Base-by-base conservation (phyloP, 441 rosid genomes). In the Dalechampia spathulata region DNA sequence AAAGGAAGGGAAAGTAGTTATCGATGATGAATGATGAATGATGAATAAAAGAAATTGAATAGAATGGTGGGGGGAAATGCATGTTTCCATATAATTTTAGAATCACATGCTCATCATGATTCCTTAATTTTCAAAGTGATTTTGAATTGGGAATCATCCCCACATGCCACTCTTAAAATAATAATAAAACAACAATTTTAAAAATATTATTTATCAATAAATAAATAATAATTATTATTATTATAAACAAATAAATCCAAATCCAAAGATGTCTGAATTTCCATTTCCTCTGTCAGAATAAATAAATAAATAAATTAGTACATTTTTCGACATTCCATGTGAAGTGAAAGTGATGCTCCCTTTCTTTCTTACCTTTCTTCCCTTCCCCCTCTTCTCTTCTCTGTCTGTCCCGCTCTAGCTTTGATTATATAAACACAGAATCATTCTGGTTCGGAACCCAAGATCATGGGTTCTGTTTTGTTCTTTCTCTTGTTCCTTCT, bases 401-500 rank as follows among this genome's bases (percentile, higher is more conserved):
- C 56, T 41, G 41, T 19, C 52, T 40, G 52, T 45, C 55, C 50
- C 22, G 27, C 55, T 44, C 66, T 40, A 23, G 15, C 20, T 12
- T 16, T 20, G 64, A 22, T 44, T 63, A 71, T 65, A 74, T 72
- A 21, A 21, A 47, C 5, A 47, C 1, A 47, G n/a, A n/a, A 54
- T 6, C 25, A 23, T 17, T 36, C 26, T 44, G 6, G 19, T 17
- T 44, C 11, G 27, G 47, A 57, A 49, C 49, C 57, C 52, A 34
- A 40, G 25, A 58, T 44, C 13, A 27, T 52, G 57, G 57, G 0
- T 21, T 20, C 22, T 5, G 13, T 38, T 55, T 63, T 52, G 67
- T 49, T 69, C 66, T 52, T 73, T 41, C 72, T 55, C 74, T 74
- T 81, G 75, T 42, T 59, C 50, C 71, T 78, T 64, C n/a, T 61